A percentile compares a stretch with the other conserved stretches of the same genome.
Evolutionary conservation across 176 grass and related monocot species (phyloP).

Genomic region (Hordeum marinum): DNA sequence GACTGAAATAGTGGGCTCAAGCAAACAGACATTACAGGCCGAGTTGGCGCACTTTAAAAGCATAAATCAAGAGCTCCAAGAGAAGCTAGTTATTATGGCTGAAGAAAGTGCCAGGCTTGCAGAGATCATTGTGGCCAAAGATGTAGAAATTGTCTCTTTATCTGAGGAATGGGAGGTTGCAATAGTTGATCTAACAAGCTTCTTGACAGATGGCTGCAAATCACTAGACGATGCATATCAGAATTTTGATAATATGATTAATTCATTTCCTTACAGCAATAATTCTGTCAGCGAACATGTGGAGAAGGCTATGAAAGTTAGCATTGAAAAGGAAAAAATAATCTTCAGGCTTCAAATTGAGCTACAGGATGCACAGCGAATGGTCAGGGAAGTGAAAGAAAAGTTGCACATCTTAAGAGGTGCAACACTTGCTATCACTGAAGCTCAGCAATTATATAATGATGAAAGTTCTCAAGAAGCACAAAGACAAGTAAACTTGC

Average conservation of each 20-base stretch:
- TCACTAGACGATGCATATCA: conserved; percentile 77
- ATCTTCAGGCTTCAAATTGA: conserved; percentile 60
- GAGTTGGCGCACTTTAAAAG: conserved; percentile 33
- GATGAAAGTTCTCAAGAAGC: conserved; percentile 48
- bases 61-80: conserved; percentile 44
- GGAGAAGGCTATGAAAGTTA: conserved; percentile 75
- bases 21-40: conserved; percentile 10
- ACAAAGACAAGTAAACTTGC: conserved; percentile 19
- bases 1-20: conserved; percentile 15
- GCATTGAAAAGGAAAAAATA: conserved; percentile 72
- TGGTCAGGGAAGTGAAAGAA: conserved; percentile 55
- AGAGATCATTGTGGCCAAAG: conserved; percentile 53
- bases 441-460: conserved; percentile 51
- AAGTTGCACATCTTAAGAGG: conserved; percentile 77
- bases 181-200: conserved; percentile 73
- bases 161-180: conserved; percentile 76
- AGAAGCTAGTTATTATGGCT: conserved; percentile 44
- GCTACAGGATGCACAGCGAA: conserved; percentile 53
- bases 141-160: conserved; percentile 54
- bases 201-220: conserved; percentile 67
- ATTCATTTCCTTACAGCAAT: conserved; percentile 60
- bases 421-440: conserved; percentile 77
- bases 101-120: conserved; percentile 60
- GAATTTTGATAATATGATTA: conserved; percentile 66
- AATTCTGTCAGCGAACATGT: conserved; percentile 57